A percentile compares a stretch with the other conserved stretches of the same genome.
Conservation (phyloP, 2,329 filamentous ascomycete genomes). For the Reticulascus tulasneorum region DNA sequence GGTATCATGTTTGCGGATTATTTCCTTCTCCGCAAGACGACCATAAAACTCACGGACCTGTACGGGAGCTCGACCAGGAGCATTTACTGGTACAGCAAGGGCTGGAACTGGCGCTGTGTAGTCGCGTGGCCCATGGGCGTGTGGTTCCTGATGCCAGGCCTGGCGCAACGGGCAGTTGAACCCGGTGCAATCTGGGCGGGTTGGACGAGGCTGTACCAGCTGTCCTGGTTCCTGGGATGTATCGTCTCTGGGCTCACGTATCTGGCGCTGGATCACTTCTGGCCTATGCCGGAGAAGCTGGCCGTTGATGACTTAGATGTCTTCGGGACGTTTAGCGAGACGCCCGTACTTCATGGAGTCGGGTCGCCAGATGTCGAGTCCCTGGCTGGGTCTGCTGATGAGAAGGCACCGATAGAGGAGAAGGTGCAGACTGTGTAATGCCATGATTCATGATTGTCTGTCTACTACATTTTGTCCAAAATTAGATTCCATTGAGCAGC, state of each 20-base stretch:
- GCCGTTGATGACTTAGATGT: slow-evolving; percentile 16
- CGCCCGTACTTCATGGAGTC: slow-evolving; percentile 2
- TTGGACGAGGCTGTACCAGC: slow-evolving; percentile 19
- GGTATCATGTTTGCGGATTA: slow-evolving; percentile 28
- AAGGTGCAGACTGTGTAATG: slow-evolving; percentile 1
- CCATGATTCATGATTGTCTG: no score
- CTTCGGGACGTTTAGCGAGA: slow-evolving; percentile 17
- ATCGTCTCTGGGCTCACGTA: slow-evolving; percentile 14
- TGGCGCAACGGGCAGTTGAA: slow-evolving; percentile 14
- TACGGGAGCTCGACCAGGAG: slow-evolving; percentile 15
- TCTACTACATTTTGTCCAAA: no score
- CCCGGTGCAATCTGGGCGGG: slow-evolving; percentile 13
- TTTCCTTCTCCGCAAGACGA: slow-evolving; percentile 26
- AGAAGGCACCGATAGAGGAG: not conserved
- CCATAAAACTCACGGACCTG: slow-evolving; percentile 28
- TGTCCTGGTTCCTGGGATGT: slow-evolving; percentile 18
- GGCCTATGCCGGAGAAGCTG: slow-evolving; percentile 13
- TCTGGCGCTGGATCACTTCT: slow-evolving; percentile 15
- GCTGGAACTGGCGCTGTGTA: slow-evolving; percentile 12
- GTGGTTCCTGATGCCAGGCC: slow-evolving; percentile 15
- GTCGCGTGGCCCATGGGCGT: slow-evolving; percentile 10
- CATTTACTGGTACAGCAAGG: slow-evolving; percentile 15
- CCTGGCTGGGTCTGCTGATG: not conserved
- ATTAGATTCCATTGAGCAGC: no score
- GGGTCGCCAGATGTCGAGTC: not conserved